phyloP scores from a whole-genome alignment of 768 basidiomycete genomes.

The Trametes meyenii region DNA sequence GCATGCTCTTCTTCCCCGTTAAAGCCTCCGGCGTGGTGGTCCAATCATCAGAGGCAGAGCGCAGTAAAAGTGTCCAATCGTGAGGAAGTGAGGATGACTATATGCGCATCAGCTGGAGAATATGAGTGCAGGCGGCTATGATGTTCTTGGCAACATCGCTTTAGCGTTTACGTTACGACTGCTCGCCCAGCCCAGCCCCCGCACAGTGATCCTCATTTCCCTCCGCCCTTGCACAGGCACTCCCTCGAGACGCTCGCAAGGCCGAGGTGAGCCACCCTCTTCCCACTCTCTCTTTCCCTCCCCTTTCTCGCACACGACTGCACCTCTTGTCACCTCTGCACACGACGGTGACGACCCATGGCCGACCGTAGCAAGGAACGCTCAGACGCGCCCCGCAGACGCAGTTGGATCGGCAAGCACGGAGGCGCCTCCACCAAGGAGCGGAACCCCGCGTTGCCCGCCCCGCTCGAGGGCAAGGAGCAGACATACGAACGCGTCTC shows the following conservation, averaged over 20 bases:
- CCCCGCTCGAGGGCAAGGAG: constrained; percentile 38
- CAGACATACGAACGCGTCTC: constrained; percentile 33
- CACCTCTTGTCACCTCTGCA: constrained; percentile 4
- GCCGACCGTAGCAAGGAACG: constrained; percentile 27
- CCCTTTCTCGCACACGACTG: background rate
- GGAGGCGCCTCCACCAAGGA: constrained; percentile 30
- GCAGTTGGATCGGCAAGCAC: constrained; percentile 35
- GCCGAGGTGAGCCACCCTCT: constrained; percentile 33
- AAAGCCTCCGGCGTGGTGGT: too few species aligned
- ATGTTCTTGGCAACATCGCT: constrained; percentile 24
- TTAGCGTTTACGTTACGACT: constrained; percentile 3
- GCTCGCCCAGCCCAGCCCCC: background rate
- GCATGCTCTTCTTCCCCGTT: background rate
- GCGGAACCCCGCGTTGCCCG: constrained; percentile 29
- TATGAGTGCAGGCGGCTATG: too few species aligned
- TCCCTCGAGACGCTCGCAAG: constrained; percentile 27
- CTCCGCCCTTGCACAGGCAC: constrained; percentile 26
- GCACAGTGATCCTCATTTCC: background rate
- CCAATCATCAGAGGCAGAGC: too few species aligned
- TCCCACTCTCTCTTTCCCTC: constrained; percentile 11
- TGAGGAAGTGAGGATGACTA: background rate
- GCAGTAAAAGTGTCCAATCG: too few species aligned
- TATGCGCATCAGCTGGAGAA: background rate
- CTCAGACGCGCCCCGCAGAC: constrained; percentile 28
- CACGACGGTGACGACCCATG: constrained; percentile 24